Base-by-base conservation (phyloP, 768 basidiomycete species). In the Hirschioporus abietinus region DNA sequence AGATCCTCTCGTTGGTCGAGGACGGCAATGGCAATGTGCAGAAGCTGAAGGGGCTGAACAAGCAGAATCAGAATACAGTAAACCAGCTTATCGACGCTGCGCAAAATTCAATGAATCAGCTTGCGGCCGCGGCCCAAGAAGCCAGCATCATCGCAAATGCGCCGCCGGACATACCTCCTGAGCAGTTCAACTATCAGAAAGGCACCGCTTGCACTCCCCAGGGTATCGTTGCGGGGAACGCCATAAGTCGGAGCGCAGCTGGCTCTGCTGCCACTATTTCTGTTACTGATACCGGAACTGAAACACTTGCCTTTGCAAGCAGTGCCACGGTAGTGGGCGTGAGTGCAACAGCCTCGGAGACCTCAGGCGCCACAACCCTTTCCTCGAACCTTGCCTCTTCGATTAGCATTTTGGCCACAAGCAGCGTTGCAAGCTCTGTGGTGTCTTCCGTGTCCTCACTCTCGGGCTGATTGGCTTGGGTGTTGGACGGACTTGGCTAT, bases 51-150 rank as follows among this genome's bases (percentile, higher is more conserved):
- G 25, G 30, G 60, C 60, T 61, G 17, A 61, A 61, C 17, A 15
- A 15, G 10, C 24, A 61, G 17, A 61, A 61, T 15, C 25, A 25
- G 60, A 25, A 7, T 9, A 61, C 25, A 17, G 30, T 61, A 24
- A 61, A 61, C 60, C 60, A 25, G 60, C 60, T 61, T 12, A 25
- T 61, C 25, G 60, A 61, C 60, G 60, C 60, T 61, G 24, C 60
- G 23, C 24, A 25, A 15, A 61, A 34, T 23, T 25, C 60, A 5
- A 61, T 61, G 60, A 34, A 61, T 24, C 30, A 25, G 15, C 60
- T 61, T 61, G 24, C 60, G 60, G 24, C 60, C 15, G 60, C 60
- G 4, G 60, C 60, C 17, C 24, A 25, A 24, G 60, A 61, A 61
- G 60, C 17, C 15, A 24, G 24, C 23, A 24, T 23, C 23, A 25